Conservation (phyloP, 2,329 filamentous ascomycete genomes). For the Aspergillus tubingensis region DNA sequence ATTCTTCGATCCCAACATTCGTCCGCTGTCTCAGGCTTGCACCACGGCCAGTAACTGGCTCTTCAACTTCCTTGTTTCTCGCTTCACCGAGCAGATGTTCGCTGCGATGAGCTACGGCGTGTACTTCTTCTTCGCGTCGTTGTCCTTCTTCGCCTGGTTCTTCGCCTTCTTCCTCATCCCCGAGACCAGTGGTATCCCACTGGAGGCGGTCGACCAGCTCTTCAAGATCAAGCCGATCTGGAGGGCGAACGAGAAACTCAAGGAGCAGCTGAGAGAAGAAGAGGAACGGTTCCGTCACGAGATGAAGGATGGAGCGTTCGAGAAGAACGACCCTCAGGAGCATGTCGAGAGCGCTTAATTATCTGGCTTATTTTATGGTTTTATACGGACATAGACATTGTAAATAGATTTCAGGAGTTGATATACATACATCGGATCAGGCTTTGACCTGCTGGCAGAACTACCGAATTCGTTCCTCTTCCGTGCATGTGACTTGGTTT, state of each 20-base stretch:
- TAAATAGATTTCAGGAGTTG: not conserved
- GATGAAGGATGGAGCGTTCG: slow-evolving; percentile 28
- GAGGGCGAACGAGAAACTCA: slow-evolving; percentile 31
- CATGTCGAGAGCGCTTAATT: slow-evolving; percentile 49
- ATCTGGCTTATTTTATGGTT: not conserved
- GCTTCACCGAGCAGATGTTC: slow-evolving; percentile 46
- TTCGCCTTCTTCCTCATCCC: slow-evolving; percentile 66
- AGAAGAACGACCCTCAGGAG: slow-evolving; percentile 15
- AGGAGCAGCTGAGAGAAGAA: slow-evolving; percentile 37
- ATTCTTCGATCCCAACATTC: slow-evolving; percentile 72
- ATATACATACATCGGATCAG: not conserved
- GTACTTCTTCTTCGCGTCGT: slow-evolving; percentile 68
- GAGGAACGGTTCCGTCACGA: slow-evolving; percentile 38
- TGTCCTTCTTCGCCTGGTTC: slow-evolving; percentile 60
- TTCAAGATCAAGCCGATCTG: slow-evolving; percentile 51
- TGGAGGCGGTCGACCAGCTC: slow-evolving; percentile 66
- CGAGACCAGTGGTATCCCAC: slow-evolving; percentile 66
- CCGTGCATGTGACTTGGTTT: not conserved
- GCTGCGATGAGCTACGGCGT: slow-evolving; percentile 58
- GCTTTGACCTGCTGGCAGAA: slow-evolving; percentile 5
- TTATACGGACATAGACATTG: not conserved
- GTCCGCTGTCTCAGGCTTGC: slow-evolving; percentile 70
- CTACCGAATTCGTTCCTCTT: not conserved
- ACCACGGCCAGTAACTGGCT: slow-evolving; percentile 50
- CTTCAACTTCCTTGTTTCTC: slow-evolving; percentile 40